A percentile compares a stretch with the other conserved stretches of the same genome.
Evolutionary conservation across 2,329 filamentous ascomycete genomes (phyloP).

Genomic region (Xylariaceae sp.): DNA sequence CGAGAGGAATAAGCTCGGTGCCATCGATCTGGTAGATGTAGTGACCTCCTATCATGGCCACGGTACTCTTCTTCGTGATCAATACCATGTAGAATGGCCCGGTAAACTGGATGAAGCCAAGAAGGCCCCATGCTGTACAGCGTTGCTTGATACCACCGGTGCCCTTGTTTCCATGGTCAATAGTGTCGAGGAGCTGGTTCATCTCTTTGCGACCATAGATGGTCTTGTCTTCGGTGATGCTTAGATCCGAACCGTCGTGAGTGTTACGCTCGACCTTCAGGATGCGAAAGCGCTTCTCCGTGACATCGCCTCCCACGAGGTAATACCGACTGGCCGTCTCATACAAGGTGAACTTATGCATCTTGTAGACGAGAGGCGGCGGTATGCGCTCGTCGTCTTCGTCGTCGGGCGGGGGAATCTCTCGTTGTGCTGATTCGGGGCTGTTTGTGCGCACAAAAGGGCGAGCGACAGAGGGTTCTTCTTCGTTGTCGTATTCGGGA

Average conservation of each 20-base stretch:
- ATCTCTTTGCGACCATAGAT: conserved; percentile 90
- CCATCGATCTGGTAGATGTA: conserved; percentile 94
- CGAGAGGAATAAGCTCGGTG: conserved; percentile 85
- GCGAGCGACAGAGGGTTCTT: conserved; percentile 52
- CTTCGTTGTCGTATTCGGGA: conserved; percentile 49
- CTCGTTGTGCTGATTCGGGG: conserved; percentile 37
- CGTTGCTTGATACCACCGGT: conserved; percentile 86
- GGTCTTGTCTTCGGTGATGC: conserved; percentile 88
- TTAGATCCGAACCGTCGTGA: conserved; percentile 69
- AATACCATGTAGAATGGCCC: conserved; percentile 95
- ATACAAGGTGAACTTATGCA: conserved; percentile 98
- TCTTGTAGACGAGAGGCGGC: conserved; percentile 50
- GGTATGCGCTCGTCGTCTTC: conserved; percentile 24
- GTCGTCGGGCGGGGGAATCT: conserved; percentile 25
- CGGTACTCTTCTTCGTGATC: conserved; percentile 91
- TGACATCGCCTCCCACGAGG: conserved; percentile 85
- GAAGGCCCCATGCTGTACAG: conserved; percentile 85
- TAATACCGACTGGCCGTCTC: conserved; percentile 93
- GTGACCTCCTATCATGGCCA: conserved; percentile 92
- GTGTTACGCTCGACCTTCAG: conserved; percentile 91
- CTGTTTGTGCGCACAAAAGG: conserved; percentile 54
- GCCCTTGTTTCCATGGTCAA: conserved; percentile 89
- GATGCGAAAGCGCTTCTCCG: conserved; percentile 82
- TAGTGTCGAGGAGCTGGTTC: conserved; percentile 85
- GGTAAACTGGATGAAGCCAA: conserved; percentile 95